Conservation (phyloP, 371 early-diverging fungal species). For the Mortierella sp. region DNA sequence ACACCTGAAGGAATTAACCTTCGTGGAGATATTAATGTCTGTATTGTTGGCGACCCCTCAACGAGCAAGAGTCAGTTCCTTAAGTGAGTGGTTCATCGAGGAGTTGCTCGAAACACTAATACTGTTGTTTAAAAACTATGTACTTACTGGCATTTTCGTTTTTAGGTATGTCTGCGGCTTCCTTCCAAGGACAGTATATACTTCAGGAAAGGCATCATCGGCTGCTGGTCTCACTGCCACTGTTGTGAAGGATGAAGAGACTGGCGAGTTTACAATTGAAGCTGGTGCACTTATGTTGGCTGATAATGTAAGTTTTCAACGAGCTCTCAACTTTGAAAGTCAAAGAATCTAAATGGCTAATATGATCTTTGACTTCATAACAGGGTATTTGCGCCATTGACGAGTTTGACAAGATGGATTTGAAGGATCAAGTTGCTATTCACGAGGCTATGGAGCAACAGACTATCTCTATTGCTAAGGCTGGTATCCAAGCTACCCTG, state of each 20-base stretch:
- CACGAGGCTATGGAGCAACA: slow-evolving; percentile 99
- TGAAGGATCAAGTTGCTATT: slow-evolving; percentile 99
- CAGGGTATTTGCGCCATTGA: slow-evolving; percentile 99
- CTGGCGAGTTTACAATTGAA: slow-evolving; percentile 99
- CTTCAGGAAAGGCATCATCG: slow-evolving; percentile 98
- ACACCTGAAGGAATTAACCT: slow-evolving; percentile 96
- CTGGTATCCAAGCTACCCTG: slow-evolving; percentile 98
- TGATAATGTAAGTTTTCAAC: slow-evolving; percentile 84
- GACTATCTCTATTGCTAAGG: slow-evolving; percentile 99
- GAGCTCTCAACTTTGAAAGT: neutral
- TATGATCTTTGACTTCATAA: neutral
- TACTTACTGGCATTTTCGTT: neutral
- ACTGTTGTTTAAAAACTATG: neutral
- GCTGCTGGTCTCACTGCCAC: slow-evolving; percentile 99
- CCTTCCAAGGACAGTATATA: slow-evolving; percentile 96
- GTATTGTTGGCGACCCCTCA: slow-evolving; percentile 99
- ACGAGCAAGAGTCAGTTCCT: slow-evolving; percentile 99
- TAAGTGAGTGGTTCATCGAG: slow-evolving; percentile 62
- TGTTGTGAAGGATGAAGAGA: slow-evolving; percentile 99
- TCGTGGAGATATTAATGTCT: slow-evolving; percentile 99
- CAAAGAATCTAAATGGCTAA: neutral
- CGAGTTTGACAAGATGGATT: slow-evolving; percentile 99
- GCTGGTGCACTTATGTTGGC: slow-evolving; percentile 99
- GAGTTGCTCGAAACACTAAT: neutral
- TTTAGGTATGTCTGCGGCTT: slow-evolving; percentile 85